Evolutionary conservation across 2,329 filamentous ascomycete genomes (phyloP), one percentile per base, ranked within the genome.

Genomic region (Botrytis fabae): DNA sequence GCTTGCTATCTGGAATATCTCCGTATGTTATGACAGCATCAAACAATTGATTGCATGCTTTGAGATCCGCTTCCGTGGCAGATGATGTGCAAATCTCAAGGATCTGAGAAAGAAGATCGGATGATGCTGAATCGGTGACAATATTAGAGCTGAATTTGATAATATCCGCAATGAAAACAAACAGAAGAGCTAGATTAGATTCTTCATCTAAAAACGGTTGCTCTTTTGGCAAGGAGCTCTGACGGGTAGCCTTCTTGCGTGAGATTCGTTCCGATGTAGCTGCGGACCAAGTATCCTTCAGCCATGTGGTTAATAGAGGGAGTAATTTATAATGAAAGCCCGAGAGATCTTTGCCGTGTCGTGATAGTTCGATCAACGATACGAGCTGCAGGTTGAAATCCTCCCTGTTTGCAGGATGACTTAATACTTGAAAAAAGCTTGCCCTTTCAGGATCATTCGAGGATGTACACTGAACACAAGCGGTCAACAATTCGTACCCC

Each of bases 131-230:
- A 75, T 92, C 90, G 75, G 87, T 86, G 38, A 91, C 89, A 46
- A 89, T 86, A 76, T 90, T 91, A 80, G 90, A 92, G 80, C 91
- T 93, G 84, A 93, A 94, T 79, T 93, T 93, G 83, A 93, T 89
- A 71, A 93, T 85, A 75, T 92, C 89, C 73, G 87, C 86, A 71
- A 92, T 85, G 76, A 90, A 92, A 20, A 84, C 82, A 78, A 94
- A 93, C 3, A 94, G 82, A 65, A 88, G 86, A 3, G 86, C 83
- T 70, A 94, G 84, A 77, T 89, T 90, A 76, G 86, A 86, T 74
- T 92, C 90, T 78, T 91, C 89, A 42, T 83, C 85, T 38, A 79
- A 75, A 69, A 82, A 80, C 12, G 81, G 79, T 75, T 78, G 85
- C 51, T 80, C 81, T 79, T 86, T 82, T 75, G 78, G 59, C 4